phyloP scores from a whole-genome alignment of 2,329 filamentous ascomycete species.

The Alternaria postmessia region DNA sequence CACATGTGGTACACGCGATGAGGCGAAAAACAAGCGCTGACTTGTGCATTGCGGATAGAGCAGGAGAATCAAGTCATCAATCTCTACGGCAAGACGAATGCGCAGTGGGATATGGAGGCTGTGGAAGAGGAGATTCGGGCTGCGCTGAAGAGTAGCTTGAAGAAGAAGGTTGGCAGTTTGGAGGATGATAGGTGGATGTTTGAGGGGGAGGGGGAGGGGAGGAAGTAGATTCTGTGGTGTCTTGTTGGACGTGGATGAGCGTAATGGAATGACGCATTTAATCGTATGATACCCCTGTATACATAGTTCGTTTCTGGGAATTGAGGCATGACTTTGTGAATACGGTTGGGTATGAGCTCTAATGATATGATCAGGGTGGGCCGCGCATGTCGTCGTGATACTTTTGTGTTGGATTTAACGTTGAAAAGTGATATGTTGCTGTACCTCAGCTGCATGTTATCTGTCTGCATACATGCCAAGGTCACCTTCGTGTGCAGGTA shows the following conservation, averaged over 20 bases:
- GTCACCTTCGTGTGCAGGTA: background rate
- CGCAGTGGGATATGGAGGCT: conserved; percentile 38
- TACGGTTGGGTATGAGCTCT: background rate
- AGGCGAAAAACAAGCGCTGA: background rate
- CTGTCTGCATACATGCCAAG: background rate
- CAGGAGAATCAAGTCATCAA: conserved; percentile 46
- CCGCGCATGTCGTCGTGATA: background rate
- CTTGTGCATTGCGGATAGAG: conserved; percentile 26
- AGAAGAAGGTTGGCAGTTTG: conserved; percentile 75
- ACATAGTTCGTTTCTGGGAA: background rate
- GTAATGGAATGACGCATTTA: background rate
- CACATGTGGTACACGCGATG: too few species aligned
- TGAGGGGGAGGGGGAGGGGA: conserved; percentile 64
- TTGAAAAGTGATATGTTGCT: background rate
- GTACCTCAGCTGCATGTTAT: background rate
- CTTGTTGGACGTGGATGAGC: background rate
- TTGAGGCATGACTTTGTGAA: background rate
- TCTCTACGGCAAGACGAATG: conserved; percentile 41
- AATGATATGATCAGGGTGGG: background rate
- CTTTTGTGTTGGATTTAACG: background rate
- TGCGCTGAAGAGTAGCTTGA: conserved; percentile 69
- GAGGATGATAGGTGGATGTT: conserved; percentile 94
- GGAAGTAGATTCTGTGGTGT: conserved; percentile 13
- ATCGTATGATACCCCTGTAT: conserved; percentile 7
- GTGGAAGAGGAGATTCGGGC: conserved; percentile 55